Evolutionary conservation across 805 yeast species (phyloP).

Genomic region (Saccharomycopsis olivae): DNA sequence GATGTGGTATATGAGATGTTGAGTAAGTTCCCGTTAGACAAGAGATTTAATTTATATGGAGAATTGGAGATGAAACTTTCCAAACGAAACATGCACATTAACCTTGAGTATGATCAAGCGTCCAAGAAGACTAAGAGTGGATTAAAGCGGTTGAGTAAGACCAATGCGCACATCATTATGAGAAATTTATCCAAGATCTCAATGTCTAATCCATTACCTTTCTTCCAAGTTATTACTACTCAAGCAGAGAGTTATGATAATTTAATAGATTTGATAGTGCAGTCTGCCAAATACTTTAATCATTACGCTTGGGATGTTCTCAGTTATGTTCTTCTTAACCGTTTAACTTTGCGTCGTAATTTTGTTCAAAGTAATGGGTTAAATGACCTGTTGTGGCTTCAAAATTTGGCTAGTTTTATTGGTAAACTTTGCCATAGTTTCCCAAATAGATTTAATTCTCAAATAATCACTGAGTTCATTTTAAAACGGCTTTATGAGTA

Average conservation of each 20-base stretch:
- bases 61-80: conserved; percentile 53
- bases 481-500: conserved; percentile 52
- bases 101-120: conserved; percentile 50
- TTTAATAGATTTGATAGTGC: conserved; percentile 65
- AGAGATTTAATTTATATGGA: conserved; percentile 70
- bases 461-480: conserved; percentile 50
- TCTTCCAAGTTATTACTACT: conserved; percentile 56
- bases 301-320: conserved; percentile 78
- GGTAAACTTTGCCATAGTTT: conserved; percentile 57
- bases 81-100: conserved; percentile 45
- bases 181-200: conserved; percentile 62
- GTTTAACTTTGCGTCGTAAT: conserved; percentile 59
- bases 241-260: conserved; percentile 92
- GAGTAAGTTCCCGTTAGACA: conserved; percentile 42
- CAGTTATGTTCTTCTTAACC: conserved; percentile 58
- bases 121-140: conserved; percentile 72
- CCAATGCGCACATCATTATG: conserved; percentile 65
- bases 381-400: conserved; percentile 76
- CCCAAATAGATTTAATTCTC: conserved; percentile 43
- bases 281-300: conserved; percentile 66
- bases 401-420: conserved; percentile 67
- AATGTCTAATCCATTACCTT: conserved; percentile 68
- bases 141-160: conserved; percentile 72
- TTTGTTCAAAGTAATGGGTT: conserved; percentile 71
- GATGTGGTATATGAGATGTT: conserved; percentile 51